phyloP scores from a whole-genome alignment of 2,329 filamentous ascomycete genomes.

The Claviceps maximensis region DNA sequence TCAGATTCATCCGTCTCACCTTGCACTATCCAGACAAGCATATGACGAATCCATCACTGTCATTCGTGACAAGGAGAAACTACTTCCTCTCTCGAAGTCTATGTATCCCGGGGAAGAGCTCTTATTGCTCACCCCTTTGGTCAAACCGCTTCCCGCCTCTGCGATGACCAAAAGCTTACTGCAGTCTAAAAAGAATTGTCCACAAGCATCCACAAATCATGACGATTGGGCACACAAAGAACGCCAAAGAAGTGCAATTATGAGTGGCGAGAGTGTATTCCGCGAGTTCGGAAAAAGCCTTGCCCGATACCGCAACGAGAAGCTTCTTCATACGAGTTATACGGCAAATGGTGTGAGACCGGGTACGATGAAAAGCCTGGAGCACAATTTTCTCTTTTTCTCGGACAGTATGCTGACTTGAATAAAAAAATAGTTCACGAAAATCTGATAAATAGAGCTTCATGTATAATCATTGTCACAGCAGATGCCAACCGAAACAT shows the following conservation, averaged over 20 bases:
- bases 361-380: constrained; percentile 22
- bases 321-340: constrained; percentile 86
- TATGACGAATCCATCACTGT: constrained; percentile 92
- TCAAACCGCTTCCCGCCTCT: constrained; percentile 86
- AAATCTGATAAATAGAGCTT: constrained; percentile 77
- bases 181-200: constrained; percentile 33
- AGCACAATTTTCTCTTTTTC: not conserved
- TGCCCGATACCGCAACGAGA: constrained; percentile 73
- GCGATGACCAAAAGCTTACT: constrained; percentile 62
- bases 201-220: constrained; percentile 26
- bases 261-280: constrained; percentile 90
- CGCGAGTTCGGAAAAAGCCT: constrained; percentile 76
- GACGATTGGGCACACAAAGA: constrained; percentile 46
- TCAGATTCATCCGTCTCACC: constrained; percentile 70
- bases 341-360: constrained; percentile 85
- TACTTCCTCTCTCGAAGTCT: constrained; percentile 70
- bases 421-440: constrained; percentile 52
- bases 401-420: constrained; percentile 5
- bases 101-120: constrained; percentile 78
- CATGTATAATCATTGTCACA: constrained; percentile 79
- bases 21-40: constrained; percentile 65
- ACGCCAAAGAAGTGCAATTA: constrained; percentile 46
- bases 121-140: constrained; percentile 74
- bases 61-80: constrained; percentile 73
- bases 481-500: constrained; percentile 89